Conservation (phyloP, 805 yeast species). For the Saccharomycodes ludwigii region DNA sequence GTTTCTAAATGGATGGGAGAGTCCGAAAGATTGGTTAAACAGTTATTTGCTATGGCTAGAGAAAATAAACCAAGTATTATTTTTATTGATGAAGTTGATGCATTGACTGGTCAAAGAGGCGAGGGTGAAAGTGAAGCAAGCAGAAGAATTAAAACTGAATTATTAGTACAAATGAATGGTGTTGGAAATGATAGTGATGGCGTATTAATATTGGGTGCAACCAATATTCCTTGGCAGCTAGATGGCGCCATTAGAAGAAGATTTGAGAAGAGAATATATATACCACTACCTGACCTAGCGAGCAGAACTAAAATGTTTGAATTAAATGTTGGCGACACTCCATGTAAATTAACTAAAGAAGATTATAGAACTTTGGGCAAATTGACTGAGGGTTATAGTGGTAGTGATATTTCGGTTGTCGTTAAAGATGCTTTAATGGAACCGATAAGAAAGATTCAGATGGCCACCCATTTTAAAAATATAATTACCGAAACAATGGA, state of each 20-base stretch:
- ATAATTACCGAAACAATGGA: constrained; percentile 30
- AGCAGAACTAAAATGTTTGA: constrained; percentile 92
- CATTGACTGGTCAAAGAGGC: constrained; percentile 94
- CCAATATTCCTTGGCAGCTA: constrained; percentile 97
- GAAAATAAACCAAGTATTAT: constrained; percentile 93
- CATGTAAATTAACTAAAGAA: constrained; percentile 59
- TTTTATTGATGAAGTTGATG: constrained; percentile 96
- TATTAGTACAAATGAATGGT: constrained; percentile 97
- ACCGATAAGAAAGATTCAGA: constrained; percentile 90
- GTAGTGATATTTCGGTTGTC: constrained; percentile 92
- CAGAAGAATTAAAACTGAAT: constrained; percentile 89
- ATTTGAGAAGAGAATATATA: constrained; percentile 89
- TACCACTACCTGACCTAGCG: constrained; percentile 87
- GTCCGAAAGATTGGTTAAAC: constrained; percentile 90
- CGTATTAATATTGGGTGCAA: constrained; percentile 90
- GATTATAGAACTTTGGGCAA: constrained; percentile 75
- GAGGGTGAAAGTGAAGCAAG: constrained; percentile 97
- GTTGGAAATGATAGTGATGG: constrained; percentile 93
- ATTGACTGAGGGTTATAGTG: constrained; percentile 95
- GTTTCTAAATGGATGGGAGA: constrained; percentile 99
- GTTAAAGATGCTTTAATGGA: constrained; percentile 97
- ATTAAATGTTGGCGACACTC: constrained; percentile 81
- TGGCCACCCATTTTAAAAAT: constrained; percentile 86
- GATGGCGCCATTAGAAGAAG: constrained; percentile 96
- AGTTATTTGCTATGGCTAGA: constrained; percentile 88